Evolutionary conservation across 495 filamentous ascomycete species (phyloP).

Genomic region (Hypomontagnella monticulosa): DNA sequence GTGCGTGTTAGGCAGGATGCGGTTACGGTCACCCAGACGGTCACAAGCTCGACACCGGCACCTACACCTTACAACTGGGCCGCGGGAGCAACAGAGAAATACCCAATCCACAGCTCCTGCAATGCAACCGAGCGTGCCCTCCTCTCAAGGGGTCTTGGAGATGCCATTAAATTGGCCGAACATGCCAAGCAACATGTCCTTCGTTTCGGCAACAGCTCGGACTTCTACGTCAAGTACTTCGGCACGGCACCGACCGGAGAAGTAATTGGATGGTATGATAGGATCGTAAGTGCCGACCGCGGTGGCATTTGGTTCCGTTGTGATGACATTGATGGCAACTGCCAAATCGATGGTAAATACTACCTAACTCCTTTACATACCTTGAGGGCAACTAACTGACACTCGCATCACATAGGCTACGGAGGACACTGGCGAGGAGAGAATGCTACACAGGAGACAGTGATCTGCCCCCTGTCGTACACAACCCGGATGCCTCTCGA

Average conservation of each 20-base stretch:
- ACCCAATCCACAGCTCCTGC: slow-evolving; percentile 65
- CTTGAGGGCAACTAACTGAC: slow-evolving; percentile 16
- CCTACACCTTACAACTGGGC: slow-evolving; percentile 32
- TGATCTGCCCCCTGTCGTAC: slow-evolving; percentile 68
- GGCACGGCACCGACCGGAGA: slow-evolving; percentile 58
- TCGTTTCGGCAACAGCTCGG: slow-evolving; percentile 59
- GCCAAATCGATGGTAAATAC: slow-evolving; percentile 53
- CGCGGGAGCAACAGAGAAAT: slow-evolving; percentile 34
- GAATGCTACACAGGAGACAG: slow-evolving; percentile 67
- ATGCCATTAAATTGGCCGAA: slow-evolving; percentile 57
- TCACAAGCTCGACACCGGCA: not conserved
- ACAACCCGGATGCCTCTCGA: slow-evolving; percentile 58
- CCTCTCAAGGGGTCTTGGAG: slow-evolving; percentile 58
- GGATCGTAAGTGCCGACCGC: slow-evolving; percentile 59
- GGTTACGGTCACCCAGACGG: slow-evolving; percentile 23
- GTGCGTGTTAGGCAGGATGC: slow-evolving; percentile 13
- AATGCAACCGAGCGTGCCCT: slow-evolving; percentile 62
- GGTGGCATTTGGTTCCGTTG: slow-evolving; percentile 62
- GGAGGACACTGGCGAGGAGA: slow-evolving; percentile 68
- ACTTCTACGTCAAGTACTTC: slow-evolving; percentile 67
- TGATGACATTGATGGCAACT: slow-evolving; percentile 68
- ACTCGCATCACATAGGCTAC: slow-evolving; percentile 51
- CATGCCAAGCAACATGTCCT: slow-evolving; percentile 61
- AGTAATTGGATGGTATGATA: slow-evolving; percentile 63
- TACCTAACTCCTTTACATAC: not conserved